Conservation (phyloP, 768 basidiomycete species). For the Russula olivacea region DNA sequence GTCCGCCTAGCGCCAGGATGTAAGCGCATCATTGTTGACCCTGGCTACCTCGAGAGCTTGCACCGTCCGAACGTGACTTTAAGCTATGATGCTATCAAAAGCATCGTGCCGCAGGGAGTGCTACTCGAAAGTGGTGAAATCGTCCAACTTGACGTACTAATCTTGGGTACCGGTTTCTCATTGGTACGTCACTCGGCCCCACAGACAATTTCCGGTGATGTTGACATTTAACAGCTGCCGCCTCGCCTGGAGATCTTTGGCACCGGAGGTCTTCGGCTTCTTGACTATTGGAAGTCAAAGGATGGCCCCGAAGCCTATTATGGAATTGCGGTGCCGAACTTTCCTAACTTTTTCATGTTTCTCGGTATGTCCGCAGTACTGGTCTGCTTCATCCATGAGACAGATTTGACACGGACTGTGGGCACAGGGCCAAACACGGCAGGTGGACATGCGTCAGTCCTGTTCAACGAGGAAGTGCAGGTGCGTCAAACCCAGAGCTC, state of each 20-base stretch:
- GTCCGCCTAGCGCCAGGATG: constrained; percentile 46
- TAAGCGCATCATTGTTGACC: constrained; percentile 58
- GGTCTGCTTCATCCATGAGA: background rate
- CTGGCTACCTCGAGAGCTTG: constrained; percentile 49
- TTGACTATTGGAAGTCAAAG: constrained; percentile 43
- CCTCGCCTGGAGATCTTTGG: constrained; percentile 34
- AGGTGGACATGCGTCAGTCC: constrained; percentile 52
- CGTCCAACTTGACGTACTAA: constrained; percentile 51
- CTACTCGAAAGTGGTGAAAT: constrained; percentile 43
- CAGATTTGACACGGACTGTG: background rate
- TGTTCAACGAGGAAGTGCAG: constrained; percentile 53
- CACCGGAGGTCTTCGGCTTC: constrained; percentile 37
- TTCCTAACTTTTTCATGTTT: constrained; percentile 24
- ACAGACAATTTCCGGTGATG: background rate
- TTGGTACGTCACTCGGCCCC: constrained; percentile 33
- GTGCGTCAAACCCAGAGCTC: constrained; percentile 27
- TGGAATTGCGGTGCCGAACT: constrained; percentile 31
- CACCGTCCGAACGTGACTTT: constrained; percentile 49
- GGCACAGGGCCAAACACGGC: constrained; percentile 43
- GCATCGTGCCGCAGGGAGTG: constrained; percentile 45
- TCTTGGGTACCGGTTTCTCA: constrained; percentile 52
- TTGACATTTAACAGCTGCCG: constrained; percentile 8
- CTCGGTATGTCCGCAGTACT: constrained; percentile 12
- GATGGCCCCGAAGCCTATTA: constrained; percentile 49
- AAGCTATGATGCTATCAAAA: constrained; percentile 44